Evolutionary conservation across 2,329 filamentous ascomycete genomes (phyloP).

Genomic region (Neocatenulostroma microsporum): DNA sequence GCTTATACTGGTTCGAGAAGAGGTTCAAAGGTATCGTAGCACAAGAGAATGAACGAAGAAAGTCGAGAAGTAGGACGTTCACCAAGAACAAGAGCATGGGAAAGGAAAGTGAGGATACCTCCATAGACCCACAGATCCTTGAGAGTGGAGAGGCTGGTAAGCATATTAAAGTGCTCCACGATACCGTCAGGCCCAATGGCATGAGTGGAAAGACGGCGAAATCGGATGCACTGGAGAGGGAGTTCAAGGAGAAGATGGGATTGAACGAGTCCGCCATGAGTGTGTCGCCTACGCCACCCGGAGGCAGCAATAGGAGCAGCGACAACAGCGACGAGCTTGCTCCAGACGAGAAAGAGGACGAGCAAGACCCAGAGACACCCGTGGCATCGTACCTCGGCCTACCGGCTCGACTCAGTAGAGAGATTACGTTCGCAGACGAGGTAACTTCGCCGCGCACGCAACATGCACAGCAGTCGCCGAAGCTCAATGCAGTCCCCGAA

Average conservation of each 20-base stretch:
- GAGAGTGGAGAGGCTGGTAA: slow-evolving; percentile 60
- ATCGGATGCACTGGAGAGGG: slow-evolving; percentile 35
- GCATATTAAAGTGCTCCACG: slow-evolving; percentile 59
- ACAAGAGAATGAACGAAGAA: slow-evolving; percentile 61
- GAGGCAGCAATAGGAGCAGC: slow-evolving; percentile 16
- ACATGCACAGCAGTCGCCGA: slow-evolving; percentile 27
- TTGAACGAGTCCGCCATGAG: slow-evolving; percentile 25
- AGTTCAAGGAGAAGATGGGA: slow-evolving; percentile 40
- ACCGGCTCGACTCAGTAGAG: slow-evolving; percentile 26
- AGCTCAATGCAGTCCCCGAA: slow-evolving; percentile 43
- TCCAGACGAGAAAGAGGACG: slow-evolving; percentile 5
- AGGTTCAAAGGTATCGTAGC: slow-evolving; percentile 77
- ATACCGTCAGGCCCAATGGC: slow-evolving; percentile 46
- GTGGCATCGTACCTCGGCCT: slow-evolving; percentile 19
- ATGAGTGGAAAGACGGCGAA: slow-evolving; percentile 44
- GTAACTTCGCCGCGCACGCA: slow-evolving; percentile 34
- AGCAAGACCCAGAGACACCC: neutral
- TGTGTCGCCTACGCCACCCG: slow-evolving; percentile 30
- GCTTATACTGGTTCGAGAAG: slow-evolving; percentile 97
- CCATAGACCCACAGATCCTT: slow-evolving; percentile 41
- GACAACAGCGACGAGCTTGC: slow-evolving; percentile 8
- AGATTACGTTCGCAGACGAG: slow-evolving; percentile 63
- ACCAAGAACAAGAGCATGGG: slow-evolving; percentile 34
- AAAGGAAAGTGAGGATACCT: slow-evolving; percentile 30
- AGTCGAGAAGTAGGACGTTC: slow-evolving; percentile 54